phyloP scores from a whole-genome alignment of 257 asterid genomes.

The Solanum pennellii region DNA sequence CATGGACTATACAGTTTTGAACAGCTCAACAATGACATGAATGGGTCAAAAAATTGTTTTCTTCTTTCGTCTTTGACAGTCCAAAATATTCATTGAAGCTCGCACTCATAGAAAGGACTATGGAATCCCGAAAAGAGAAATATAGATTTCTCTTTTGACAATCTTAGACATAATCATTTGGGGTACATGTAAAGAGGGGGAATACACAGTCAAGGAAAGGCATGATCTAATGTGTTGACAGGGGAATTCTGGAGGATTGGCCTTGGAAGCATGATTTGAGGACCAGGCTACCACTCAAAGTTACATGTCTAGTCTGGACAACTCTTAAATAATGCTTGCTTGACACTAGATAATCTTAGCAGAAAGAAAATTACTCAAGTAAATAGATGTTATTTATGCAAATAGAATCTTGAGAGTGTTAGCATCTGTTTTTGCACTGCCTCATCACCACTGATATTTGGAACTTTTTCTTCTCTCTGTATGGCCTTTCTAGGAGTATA shows the following conservation, averaged over 20 bases:
- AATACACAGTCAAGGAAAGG: background rate
- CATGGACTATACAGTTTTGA: background rate
- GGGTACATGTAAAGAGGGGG: background rate
- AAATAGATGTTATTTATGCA: background rate
- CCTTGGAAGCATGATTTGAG: background rate
- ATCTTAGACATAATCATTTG: background rate
- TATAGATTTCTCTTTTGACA: background rate
- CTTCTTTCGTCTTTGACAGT: background rate
- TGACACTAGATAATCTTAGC: background rate
- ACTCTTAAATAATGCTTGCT: background rate
- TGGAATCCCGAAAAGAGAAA: background rate
- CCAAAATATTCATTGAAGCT: background rate
- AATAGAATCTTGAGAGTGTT: background rate
- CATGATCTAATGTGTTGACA: background rate
- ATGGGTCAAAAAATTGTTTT: background rate
- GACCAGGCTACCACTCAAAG: background rate
- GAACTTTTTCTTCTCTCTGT: background rate
- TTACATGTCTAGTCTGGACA: background rate
- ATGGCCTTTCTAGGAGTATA: background rate
- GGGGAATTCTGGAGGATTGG: background rate
- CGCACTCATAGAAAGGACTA: background rate
- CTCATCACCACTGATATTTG: background rate
- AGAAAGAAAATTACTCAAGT: background rate
- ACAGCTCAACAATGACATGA: background rate
- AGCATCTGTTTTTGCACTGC: background rate